Base-by-base conservation (phyloP, 1,284 basidiomycete species). In the Puccinia hordei region DNA sequence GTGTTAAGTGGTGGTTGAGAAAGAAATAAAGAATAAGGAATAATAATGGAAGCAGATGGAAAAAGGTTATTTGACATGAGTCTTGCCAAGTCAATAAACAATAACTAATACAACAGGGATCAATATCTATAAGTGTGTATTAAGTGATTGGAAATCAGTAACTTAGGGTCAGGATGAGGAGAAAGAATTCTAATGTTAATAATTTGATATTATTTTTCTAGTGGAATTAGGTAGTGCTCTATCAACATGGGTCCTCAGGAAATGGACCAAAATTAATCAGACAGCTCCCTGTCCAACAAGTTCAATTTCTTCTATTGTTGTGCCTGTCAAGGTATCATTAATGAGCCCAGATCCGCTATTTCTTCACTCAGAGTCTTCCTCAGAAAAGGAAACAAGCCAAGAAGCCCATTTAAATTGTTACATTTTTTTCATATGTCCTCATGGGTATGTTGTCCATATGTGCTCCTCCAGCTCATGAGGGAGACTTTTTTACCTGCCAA, bases 171-270 rank as follows among this genome's bases (percentile, higher is more conserved):
- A n/a, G n/a, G n/a, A n/a, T n/a, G n/a, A n/a, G n/a, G n/a, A n/a
- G n/a, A n/a, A n/a, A n/a, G n/a, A n/a, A n/a, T n/a, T n/a, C n/a
- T n/a, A n/a, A n/a, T n/a, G n/a, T n/a, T n/a, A n/a, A n/a, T n/a
- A n/a, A n/a, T n/a, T n/a, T n/a, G n/a, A n/a, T n/a, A 2, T 44
- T 77, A 30, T 77, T 66, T 24, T 68, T 44, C 41, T 77, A 38
- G 61, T 63, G 19, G 74, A 77, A 77, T 46, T 77, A 9, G 74
- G 61, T 2, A 77, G 68, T 55, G 74, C 57, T 53, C 27, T 65
- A 9, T 77, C 74, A 6, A 66, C 74, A 35, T 66, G 61, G 61
- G 51, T 77, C 49, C 61, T 77, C 49, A 44, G 55, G 57, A 19
- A 68, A 65, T 77, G 74, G 74, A 63, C 74, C 49, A 63, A 44